Base-by-base conservation (phyloP, 345 rosid species). In the Sisymbrium irio region DNA sequence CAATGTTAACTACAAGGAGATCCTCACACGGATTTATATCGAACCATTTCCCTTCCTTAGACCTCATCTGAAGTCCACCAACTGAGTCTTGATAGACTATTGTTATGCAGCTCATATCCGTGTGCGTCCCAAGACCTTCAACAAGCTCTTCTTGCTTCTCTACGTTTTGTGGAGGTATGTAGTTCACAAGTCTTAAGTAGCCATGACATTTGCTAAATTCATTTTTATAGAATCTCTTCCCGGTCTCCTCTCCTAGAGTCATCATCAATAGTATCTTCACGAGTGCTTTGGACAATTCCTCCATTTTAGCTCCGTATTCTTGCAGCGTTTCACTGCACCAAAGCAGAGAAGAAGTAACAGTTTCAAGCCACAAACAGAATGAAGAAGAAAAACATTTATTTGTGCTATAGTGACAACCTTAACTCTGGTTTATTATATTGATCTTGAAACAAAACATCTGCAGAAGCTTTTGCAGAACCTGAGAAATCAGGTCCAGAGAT, bases 71-170 rank as follows among this genome's bases (percentile, higher is more conserved):
- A 6, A 91, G 86, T 5, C 97, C 92, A 13, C 91, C 93, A 5
- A 68, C 78, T 19, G 79, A 85, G 56, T 86, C 93, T 74, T 87
- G 97, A 77, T 84, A 84, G 28, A 89, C 83, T 7, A 88, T 81
- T 13, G 96, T 87, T 79, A 87, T 80, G 73, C 97, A 91, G 70
- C 97, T 89, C 97, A 89, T 89, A 37, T 91, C 96, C 1, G 91
- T 87, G 73, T 86, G 96, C 88, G 85, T 82, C 42, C 96, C 93
- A 0, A 86, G 93, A 40, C 97, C 93, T 72, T 91, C 96, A 46
- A 84, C 81, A 58, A 82, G 79, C 44, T 74, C 72, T 40, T 82
- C 84, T 28, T 65, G 72, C 54, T 83, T 83, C 51, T 77, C 82
- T 2, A 82, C 75, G 1, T 61, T 72, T 10, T 76, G 75, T 1